Conservation (phyloP, 2,329 filamentous ascomycete genomes). For the Neofusicoccum ribis region DNA sequence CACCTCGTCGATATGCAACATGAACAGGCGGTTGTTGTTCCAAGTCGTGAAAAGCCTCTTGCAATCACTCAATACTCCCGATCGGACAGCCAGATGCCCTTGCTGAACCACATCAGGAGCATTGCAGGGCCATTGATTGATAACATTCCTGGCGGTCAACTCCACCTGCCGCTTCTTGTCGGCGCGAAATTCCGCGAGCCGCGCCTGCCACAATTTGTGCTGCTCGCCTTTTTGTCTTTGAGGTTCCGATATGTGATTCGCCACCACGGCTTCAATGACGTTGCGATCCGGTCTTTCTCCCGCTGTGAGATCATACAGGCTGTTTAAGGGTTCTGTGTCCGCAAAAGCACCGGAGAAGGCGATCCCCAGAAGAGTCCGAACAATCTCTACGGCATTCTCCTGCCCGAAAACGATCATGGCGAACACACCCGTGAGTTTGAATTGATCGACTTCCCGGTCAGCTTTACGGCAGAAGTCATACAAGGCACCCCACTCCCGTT, state of each 20-base stretch:
- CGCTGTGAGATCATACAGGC: neutral
- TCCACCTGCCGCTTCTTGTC: neutral
- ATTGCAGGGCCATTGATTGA: neutral
- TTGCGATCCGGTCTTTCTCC: neutral
- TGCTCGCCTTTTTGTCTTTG: no score
- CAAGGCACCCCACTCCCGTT: neutral
- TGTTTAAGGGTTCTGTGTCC: neutral
- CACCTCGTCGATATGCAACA: neutral
- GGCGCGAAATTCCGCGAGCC: neutral
- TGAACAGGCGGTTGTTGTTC: constrained; percentile 1
- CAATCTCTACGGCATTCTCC: neutral
- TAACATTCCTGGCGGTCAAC: neutral
- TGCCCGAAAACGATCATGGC: neutral
- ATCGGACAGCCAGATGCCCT: neutral
- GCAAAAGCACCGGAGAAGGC: neutral
- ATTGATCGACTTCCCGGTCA: neutral
- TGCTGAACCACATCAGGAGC: neutral
- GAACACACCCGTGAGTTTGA: constrained; percentile 2
- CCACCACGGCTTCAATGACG: neutral
- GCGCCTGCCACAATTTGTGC: neutral
- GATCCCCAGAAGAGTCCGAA: neutral
- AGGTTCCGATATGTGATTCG: neutral
- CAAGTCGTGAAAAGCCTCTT: neutral
- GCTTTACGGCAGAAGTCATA: neutral
- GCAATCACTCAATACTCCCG: neutral